Evolutionary conservation across 371 early-diverging fungal genomes (phyloP).

Genomic region (Apophysomyces ossiformis): DNA sequence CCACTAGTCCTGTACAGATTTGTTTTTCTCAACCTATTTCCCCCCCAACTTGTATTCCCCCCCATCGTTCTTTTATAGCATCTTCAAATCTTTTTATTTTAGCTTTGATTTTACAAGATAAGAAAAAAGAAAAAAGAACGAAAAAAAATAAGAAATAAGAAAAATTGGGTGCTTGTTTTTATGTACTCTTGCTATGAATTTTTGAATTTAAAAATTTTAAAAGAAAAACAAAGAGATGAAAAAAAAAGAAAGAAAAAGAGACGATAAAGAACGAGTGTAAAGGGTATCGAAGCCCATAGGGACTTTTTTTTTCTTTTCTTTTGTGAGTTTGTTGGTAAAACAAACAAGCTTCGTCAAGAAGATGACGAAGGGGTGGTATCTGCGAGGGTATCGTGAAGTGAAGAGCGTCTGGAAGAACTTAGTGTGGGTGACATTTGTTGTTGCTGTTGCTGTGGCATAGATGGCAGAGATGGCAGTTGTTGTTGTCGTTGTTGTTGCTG

Average conservation of each 20-base stretch:
- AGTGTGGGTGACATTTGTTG: slow-evolving; percentile 10
- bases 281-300: slow-evolving; percentile 11
- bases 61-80: neutral
- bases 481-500: slow-evolving; percentile 11
- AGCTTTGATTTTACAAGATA: neutral
- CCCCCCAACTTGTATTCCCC: too few relatives aligned
- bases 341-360: neutral
- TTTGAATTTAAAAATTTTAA: neutral
- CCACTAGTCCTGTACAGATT: neutral
- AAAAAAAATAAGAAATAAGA: neutral
- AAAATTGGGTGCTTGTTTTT: neutral
- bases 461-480: too few relatives aligned
- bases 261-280: slow-evolving; percentile 4
- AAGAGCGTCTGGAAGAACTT: slow-evolving; percentile 10
- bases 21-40: too few relatives aligned
- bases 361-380: slow-evolving; percentile 3
- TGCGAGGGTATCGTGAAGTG: slow-evolving; percentile 8
- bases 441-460: too few relatives aligned
- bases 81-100: neutral
- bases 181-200: slow-evolving; percentile 9
- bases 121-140: neutral
- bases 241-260: slow-evolving; percentile 1
- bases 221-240: neutral
- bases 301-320: neutral
- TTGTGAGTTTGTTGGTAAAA: neutral